Base-by-base conservation (phyloP, 208 protist genomes). In the Leishmania lainsoni region DNA sequence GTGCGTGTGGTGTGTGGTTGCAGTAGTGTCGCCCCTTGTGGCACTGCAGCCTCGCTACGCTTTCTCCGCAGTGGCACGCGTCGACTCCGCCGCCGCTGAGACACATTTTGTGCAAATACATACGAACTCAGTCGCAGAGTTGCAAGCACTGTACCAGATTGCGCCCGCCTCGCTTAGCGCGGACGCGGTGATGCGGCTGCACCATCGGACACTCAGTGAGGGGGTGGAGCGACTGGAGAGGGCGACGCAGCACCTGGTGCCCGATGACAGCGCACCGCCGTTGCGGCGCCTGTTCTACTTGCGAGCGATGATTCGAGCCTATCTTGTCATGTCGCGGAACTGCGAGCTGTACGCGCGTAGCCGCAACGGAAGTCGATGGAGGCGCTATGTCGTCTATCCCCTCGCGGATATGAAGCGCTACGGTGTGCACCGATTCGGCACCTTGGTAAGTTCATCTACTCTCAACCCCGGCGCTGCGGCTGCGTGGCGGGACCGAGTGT, bases 211-310 rank as follows among this genome's bases (percentile, higher is more conserved):
- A 32, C 80, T 95, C 29, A 92, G 91, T 71, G 93, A 96, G 51
- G 86, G 87, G 48, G 74, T 94, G 56, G 91, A 95, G 81, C 87
- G 91, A 22, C 83, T 96, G 69, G 93, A 96, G 81, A 80, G 90
- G 51, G 79, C 91, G 20, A 93, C 90, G 17, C 83, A 76, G 42
- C 85, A 90, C 71, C 68, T 90, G 29, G 73, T 54, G n/a, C 84
- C 89, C 2, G 45, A 79, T 17, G 84, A 83, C 51, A 79, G 68
- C 52, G 58, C 73, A 14, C 81, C 86, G 8, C 89, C 86, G 39
- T 81, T 32, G 12, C 76, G 66, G 32, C 85, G 88, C 22, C 49
- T 89, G 2, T 29, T 88, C 22, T 91, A 93, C 83, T 85, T 86
- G n/a, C 82, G 80, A 2, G 83, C 88, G 71, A 92, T 95, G 85